Conservation (phyloP, 177 flowering plant species). For the Telopea speciosissima region DNA sequence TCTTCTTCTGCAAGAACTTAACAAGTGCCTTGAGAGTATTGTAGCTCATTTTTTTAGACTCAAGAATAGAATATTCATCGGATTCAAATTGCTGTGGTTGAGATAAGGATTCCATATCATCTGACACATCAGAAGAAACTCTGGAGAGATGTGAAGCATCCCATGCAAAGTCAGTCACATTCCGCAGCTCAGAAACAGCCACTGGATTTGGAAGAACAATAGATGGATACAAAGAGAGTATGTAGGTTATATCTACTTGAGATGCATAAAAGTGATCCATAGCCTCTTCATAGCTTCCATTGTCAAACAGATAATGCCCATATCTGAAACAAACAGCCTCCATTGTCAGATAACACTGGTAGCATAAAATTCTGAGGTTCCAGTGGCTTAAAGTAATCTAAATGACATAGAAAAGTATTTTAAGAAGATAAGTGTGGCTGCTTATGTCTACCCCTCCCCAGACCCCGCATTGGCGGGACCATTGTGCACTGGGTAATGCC, state of each 20-base stretch:
- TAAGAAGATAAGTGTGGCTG: background rate
- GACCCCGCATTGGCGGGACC: no score
- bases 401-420: background rate
- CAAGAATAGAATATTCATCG: constrained; percentile 57
- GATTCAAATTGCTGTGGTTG: constrained; percentile 39
- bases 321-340: constrained; percentile 42
- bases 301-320: constrained; percentile 88
- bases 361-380: background rate
- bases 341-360: background rate
- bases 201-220: constrained; percentile 72
- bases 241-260: constrained; percentile 87
- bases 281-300: constrained; percentile 92
- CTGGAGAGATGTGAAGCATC: constrained; percentile 73
- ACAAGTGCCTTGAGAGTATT: constrained; percentile 92
- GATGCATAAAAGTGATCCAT: constrained; percentile 96
- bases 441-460: no score
- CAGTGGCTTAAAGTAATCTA: background rate
- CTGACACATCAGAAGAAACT: constrained; percentile 79
- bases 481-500: no score
- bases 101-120: constrained; percentile 71
- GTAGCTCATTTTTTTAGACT: constrained; percentile 82
- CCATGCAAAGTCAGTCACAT: constrained; percentile 42
- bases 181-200: constrained; percentile 54
- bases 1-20: constrained; percentile 83
- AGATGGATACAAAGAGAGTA: constrained; percentile 81